These are phyloP conservation scores for Naematelia encephala DNA, from an alignment of 768 basidiomycete species.

Conservation along the genomic window DNA sequence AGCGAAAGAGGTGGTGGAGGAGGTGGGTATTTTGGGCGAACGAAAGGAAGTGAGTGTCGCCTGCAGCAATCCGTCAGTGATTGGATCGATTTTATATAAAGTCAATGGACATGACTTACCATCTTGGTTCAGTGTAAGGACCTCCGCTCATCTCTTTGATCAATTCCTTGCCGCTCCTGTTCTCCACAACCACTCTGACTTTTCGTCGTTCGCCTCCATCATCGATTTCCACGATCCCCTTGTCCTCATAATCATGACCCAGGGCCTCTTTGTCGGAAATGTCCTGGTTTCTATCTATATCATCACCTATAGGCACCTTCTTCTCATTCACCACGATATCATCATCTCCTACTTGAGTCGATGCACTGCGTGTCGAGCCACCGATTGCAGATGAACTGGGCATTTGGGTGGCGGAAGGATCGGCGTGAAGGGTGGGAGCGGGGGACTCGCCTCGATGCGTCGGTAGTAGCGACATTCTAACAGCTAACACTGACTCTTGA, in stretches of 20 bases:
- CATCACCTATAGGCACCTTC: not conserved
- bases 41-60: constrained; percentile 43
- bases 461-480: not conserved
- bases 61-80: constrained; percentile 17
- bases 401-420: not conserved
- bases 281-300: not conserved
- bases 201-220: constrained; percentile 33
- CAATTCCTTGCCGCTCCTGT: constrained; percentile 38
- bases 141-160: constrained; percentile 31
- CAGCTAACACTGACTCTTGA: not conserved
- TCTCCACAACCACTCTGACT: constrained; percentile 39
- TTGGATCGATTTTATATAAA: not conserved
- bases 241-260: constrained; percentile 21
- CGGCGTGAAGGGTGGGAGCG: not conserved
- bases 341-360: constrained; percentile 1
- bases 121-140: constrained; percentile 40
- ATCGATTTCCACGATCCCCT: constrained; percentile 35
- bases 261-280: not conserved
- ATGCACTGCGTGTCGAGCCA: not conserved
- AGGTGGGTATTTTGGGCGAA: constrained; percentile 46
- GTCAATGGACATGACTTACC: constrained; percentile 21
- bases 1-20: constrained; percentile 48
- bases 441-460: not conserved
- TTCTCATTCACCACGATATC: not conserved
- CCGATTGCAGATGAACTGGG: not conserved